Evolutionary conservation across 257 asterid genomes (phyloP).

Genomic region (Salvia miltiorrhiza): DNA sequence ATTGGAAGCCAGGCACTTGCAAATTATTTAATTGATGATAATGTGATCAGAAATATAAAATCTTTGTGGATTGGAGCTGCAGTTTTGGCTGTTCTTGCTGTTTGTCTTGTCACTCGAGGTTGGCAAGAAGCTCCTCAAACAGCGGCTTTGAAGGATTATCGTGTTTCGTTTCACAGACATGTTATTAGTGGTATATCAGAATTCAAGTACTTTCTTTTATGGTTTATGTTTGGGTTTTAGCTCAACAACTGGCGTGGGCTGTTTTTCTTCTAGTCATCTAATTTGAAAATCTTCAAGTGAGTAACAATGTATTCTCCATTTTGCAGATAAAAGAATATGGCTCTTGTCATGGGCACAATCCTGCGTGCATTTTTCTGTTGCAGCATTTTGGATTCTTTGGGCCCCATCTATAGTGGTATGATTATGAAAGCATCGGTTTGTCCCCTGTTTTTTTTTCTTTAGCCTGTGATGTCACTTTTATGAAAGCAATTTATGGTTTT

Average conservation of each 20-base stretch:
- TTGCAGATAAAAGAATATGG: conserved; percentile 81
- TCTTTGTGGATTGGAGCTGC: conserved; percentile 45
- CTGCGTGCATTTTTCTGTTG: conserved; percentile 57
- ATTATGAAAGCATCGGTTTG: conserved; percentile 1
- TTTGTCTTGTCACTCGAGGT: conserved; percentile 45
- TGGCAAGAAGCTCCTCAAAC: conserved; percentile 55
- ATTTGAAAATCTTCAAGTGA: conserved; percentile 1
- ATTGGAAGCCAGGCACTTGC: conserved; percentile 71
- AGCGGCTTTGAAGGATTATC: conserved; percentile 51
- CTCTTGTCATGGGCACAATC: conserved; percentile 74
- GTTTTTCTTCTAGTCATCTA: background rate
- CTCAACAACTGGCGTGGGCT: background rate
- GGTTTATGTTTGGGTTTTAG: background rate
- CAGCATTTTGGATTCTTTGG: conserved; percentile 90
- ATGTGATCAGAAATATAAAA: conserved; percentile 34
- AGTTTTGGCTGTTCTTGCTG: conserved; percentile 47
- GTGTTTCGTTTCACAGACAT: conserved; percentile 38
- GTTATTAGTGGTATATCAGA: conserved; percentile 50
- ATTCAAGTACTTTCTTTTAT: background rate
- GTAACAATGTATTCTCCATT: conserved; percentile 7
- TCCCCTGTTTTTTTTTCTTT: background rate
- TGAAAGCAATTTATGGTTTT: conserved; percentile 10
- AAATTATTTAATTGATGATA: conserved; percentile 59
- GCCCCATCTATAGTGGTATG: conserved; percentile 77
- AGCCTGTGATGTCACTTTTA: background rate